A percentile compares a stretch with the other conserved stretches of the same genome.
Evolutionary conservation across 2,329 filamentous ascomycete species (phyloP).

Genomic region (Lojkania enalia): DNA sequence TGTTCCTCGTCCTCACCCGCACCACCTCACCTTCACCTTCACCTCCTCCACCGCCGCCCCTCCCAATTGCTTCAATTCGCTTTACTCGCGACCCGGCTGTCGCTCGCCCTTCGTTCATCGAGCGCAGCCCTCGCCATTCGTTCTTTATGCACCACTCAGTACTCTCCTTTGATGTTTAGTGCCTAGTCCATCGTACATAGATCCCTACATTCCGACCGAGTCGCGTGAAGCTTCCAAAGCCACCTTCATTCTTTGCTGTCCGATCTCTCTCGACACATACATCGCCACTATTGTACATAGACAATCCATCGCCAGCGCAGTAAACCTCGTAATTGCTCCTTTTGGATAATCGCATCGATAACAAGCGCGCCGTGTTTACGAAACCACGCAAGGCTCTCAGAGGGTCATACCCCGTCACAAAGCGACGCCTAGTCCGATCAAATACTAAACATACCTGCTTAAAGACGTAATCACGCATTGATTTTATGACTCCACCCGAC

Average conservation of each 20-base stretch:
- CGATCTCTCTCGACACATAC: conserved; percentile 26
- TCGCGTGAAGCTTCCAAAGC: conserved; percentile 17
- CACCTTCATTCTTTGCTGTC: conserved; percentile 37
- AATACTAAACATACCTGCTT: no score
- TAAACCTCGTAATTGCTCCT: conserved; percentile 29
- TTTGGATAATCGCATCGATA: conserved; percentile 4
- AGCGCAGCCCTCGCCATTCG: conserved; percentile 41
- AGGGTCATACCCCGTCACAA: no score
- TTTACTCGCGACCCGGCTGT: conserved; percentile 43
- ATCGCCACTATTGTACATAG: conserved; percentile 25
- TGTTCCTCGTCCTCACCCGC: conserved; percentile 13
- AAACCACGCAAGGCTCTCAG: no score
- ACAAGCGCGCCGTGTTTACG: no score
- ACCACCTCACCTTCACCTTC: conserved; percentile 19
- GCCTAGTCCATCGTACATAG: conserved; percentile 28
- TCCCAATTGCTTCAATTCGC: conserved; percentile 13
- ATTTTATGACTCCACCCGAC: no score
- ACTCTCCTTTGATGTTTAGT: conserved; percentile 41
- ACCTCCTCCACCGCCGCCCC: conserved; percentile 21
- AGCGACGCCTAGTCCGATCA: no score
- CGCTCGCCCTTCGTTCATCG: conserved; percentile 45
- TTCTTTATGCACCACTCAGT: conserved; percentile 34
- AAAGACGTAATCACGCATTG: no score
- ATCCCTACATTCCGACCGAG: conserved; percentile 38
- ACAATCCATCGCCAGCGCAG: conserved; percentile 16